Percentiles rank a stretch among this genome's conserved stretches.
Evolutionary conservation across 169 alveolate species (phyloP).

Genomic region (Plasmodium knowlesi): DNA sequence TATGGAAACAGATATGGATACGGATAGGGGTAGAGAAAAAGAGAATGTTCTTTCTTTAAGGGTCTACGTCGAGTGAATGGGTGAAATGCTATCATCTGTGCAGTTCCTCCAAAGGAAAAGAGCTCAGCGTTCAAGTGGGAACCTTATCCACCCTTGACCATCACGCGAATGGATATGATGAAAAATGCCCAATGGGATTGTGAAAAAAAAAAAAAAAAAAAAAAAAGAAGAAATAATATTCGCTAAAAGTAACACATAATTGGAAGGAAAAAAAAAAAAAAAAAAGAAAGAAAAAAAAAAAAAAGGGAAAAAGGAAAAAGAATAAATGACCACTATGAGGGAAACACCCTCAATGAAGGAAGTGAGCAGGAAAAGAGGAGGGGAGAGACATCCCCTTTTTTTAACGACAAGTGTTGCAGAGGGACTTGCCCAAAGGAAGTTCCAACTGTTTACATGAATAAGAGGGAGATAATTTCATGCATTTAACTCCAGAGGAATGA

Average conservation of each 20-base stretch:
- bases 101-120: neutral
- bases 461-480: neutral
- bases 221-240: neutral
- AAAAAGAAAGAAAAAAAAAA: neutral
- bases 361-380: neutral
- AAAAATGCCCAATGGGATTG: too few species aligned
- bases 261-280: neutral
- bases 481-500: neutral
- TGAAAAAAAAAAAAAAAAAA: neutral
- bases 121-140: neutral
- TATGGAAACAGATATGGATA: too few species aligned
- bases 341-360: neutral
- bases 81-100: neutral
- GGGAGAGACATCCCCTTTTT: neutral
- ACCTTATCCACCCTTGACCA: neutral
- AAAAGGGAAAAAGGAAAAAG: too few species aligned
- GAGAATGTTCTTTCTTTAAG: neutral
- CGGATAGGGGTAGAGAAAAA: too few species aligned
- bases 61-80: neutral
- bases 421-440: neutral
- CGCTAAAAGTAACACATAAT: neutral
- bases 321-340: neutral
- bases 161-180: neutral
- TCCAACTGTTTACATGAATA: neutral
- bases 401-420: neutral